Base-by-base conservation (phyloP, 805 yeast species). In the Myxozyma vanderwaltii region DNA sequence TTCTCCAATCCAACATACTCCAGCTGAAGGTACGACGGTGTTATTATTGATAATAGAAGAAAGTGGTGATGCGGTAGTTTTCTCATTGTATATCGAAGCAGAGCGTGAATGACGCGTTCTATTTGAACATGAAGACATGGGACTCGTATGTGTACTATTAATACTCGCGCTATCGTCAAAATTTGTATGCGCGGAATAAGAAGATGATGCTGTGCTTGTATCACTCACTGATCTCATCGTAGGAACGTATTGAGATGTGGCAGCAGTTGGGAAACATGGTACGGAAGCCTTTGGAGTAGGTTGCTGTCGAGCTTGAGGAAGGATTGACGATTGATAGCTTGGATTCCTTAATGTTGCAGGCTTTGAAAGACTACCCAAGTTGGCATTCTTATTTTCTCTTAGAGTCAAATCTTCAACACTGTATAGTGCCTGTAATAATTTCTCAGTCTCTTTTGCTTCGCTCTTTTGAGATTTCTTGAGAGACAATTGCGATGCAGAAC, bases 1-100 rank as follows among this genome's bases (percentile, higher is more conserved):
- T 38, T 54, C 64, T 26, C 62, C 64, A 35, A 60, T 56, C 58
- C 59, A 60, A 53, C 64, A 60, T 1, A 60, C 62, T 17, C 64
- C 62, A 24, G 51, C 51, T 2, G 58, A 21, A 1, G 26, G n/a
- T 8, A 47, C 31, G 5, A 26, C 39, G 10, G 54, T 4, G 13
- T 39, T 26, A n/a, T 10, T 23, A 12, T 21, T 26, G 24, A n/a
- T n/a, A n/a, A n/a, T n/a, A n/a, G 52, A 17, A 12, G 21, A 3
- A 24, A 36, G 12, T 13, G 52, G 52, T 2, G 52, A 48, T 12
- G 43, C 23, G 3, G 52, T 7, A 15, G 24, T n/a, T 13, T 23
- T 36, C 21, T 48, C 52, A 23, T 43, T 36, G 12, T 48, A 48
- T 3, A 23, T 24, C 3, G 52, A 48, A 15, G 52, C 44, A 2